Evolutionary conservation across 2,329 filamentous ascomycete genomes (phyloP).

Genomic region (Talaromyces albobiverticillius): DNA sequence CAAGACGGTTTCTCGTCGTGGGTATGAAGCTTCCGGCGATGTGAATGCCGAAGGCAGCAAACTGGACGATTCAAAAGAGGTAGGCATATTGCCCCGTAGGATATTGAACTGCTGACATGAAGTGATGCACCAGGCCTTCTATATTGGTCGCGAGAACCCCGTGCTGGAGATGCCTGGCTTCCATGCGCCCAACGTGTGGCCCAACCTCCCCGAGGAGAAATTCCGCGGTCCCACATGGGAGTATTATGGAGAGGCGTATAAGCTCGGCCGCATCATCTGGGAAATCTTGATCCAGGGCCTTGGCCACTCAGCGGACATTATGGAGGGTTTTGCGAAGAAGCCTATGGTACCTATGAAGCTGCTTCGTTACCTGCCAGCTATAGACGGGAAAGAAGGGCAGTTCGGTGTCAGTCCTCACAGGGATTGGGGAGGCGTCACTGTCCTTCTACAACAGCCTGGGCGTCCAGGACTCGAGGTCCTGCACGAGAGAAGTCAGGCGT

Average conservation of each 20-base stretch:
- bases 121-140: too few relatives aligned
- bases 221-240: conserved; percentile 25
- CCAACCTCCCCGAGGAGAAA: conserved; percentile 25
- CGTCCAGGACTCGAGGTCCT: conserved; percentile 24
- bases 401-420: conserved; percentile 27
- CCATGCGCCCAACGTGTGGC: conserved; percentile 33
- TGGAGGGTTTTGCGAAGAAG: not conserved
- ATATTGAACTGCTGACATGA: too few relatives aligned
- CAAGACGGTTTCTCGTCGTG: conserved; percentile 23
- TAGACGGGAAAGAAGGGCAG: conserved; percentile 29
- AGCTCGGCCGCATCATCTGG: not conserved
- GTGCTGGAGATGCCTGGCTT: not conserved
- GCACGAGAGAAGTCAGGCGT: conserved; percentile 22
- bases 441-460: conserved; percentile 23
- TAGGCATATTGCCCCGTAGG: too few relatives aligned
- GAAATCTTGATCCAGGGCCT: not conserved
- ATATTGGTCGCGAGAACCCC: too few relatives aligned
- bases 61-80: conserved; percentile 27
- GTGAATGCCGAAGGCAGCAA: conserved; percentile 17
- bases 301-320: not conserved
- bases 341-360: not conserved
- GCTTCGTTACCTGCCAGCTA: conserved; percentile 40
- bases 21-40: conserved; percentile 26
- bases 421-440: conserved; percentile 26
- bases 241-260: conserved; percentile 22